phyloP scores from a whole-genome alignment of 2,329 filamentous ascomycete genomes.

The Didymellaceae sp. region DNA sequence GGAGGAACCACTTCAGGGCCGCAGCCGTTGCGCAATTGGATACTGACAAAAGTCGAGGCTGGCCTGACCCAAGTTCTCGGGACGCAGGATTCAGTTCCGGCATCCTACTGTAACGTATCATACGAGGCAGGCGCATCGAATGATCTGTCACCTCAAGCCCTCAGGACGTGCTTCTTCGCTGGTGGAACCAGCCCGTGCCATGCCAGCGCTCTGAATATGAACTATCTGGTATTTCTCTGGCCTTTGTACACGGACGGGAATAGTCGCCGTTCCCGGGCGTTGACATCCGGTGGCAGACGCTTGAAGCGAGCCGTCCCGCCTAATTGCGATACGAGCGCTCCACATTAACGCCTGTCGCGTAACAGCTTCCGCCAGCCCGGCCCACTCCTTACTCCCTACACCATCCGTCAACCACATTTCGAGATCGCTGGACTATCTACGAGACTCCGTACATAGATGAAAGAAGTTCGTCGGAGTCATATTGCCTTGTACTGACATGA shows the following conservation, averaged over 20 bases:
- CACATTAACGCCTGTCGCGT: slow-evolving; percentile 9
- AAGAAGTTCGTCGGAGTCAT: too few species aligned
- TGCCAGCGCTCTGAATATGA: too few species aligned
- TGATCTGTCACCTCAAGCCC: background rate
- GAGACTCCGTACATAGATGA: too few species aligned
- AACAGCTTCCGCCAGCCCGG: slow-evolving; percentile 2
- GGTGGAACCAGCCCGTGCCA: too few species aligned
- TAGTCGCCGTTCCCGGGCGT: too few species aligned
- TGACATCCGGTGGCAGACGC: background rate
- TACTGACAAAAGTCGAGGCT: background rate
- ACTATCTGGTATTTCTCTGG: too few species aligned
- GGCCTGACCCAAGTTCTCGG: background rate
- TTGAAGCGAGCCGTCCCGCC: slow-evolving; percentile 5
- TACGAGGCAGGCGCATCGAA: background rate
- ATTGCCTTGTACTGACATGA: too few species aligned
- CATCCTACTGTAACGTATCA: background rate
- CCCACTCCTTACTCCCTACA: background rate
- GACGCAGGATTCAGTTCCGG: background rate
- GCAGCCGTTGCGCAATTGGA: background rate
- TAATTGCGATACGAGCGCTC: slow-evolving; percentile 1
- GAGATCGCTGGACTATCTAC: too few species aligned
- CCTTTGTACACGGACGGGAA: too few species aligned
- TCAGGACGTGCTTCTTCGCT: background rate
- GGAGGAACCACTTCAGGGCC: background rate
- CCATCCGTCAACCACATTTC: too few species aligned